These are phyloP conservation scores for Cystofilobasidium bisporidii DNA, from an alignment of 768 basidiomycete species.

Conservation along the genomic window DNA sequence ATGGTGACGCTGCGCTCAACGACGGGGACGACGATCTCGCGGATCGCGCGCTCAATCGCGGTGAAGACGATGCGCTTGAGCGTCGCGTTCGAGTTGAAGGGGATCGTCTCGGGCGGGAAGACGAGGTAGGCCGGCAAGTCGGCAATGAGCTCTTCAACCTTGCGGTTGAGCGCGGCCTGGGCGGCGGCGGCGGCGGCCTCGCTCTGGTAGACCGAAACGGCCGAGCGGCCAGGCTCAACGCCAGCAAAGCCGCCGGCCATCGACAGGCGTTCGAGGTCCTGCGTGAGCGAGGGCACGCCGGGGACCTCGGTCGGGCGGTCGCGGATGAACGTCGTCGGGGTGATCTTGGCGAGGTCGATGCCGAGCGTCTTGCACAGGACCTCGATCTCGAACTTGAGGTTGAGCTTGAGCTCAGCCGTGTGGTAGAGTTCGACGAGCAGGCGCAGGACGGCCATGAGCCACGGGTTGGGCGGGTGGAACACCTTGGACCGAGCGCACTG, in stretches of 20 bases:
- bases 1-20: constrained; percentile 98
- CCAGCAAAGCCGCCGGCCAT: constrained; percentile 46
- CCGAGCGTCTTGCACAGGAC: constrained; percentile 85
- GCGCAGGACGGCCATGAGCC: constrained; percentile 91
- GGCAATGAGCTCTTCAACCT: constrained; percentile 40
- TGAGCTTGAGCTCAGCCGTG: constrained; percentile 88
- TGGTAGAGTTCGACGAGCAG: constrained; percentile 93
- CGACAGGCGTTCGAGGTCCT: constrained; percentile 67
- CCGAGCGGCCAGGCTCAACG: constrained; percentile 48
- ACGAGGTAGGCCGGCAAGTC: constrained; percentile 61
- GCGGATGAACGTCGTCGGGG: constrained; percentile 71
- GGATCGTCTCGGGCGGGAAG: constrained; percentile 63
- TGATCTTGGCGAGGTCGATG: constrained; percentile 72
- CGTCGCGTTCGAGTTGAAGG: constrained; percentile 55
- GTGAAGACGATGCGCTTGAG: constrained; percentile 86
- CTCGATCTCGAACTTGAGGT: constrained; percentile 97
- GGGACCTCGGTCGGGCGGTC: constrained; percentile 53
- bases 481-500: constrained; percentile 80
- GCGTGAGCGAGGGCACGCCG: constrained; percentile 58
- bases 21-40: constrained; percentile 95
- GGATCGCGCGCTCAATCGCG: constrained; percentile 85
- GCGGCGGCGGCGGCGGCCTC: constrained; percentile 47
- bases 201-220: constrained; percentile 57
- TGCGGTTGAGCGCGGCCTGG: constrained; percentile 38
- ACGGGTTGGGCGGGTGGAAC: constrained; percentile 94